These are phyloP conservation scores for Fusarium scirpi DNA, from an alignment of 2,329 filamentous ascomycete species.

Conservation along the genomic window DNA sequence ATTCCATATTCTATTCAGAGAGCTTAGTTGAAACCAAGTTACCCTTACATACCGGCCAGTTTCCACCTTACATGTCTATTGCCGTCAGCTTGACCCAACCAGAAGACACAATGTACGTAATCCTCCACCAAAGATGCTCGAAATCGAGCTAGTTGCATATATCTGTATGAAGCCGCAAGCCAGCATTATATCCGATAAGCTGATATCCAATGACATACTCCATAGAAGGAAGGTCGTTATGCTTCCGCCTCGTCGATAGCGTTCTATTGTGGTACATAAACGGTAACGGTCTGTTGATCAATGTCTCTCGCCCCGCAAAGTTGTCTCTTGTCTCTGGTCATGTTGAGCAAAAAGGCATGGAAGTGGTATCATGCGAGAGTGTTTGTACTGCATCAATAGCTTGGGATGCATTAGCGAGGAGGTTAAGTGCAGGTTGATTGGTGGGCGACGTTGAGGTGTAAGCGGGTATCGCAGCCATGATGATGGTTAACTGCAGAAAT, in stretches of 20 bases:
- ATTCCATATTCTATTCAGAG: neutral
- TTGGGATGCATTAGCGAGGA: neutral
- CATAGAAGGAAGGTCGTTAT: neutral
- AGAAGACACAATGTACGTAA: neutral
- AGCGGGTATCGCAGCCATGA: neutral
- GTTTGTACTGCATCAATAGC: constrained; percentile 7
- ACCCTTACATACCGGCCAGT: neutral
- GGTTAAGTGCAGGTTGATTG: neutral
- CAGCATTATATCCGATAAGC: neutral
- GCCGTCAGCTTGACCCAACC: neutral
- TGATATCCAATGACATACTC: neutral
- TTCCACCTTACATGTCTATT: neutral
- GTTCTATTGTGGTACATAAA: neutral
- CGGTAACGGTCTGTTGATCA: constrained; percentile 1
- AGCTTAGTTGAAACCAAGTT: neutral
- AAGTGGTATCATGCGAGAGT: neutral
- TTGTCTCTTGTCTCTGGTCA: neutral
- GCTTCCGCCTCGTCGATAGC: neutral
- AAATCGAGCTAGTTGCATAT: neutral
- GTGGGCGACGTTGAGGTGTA: neutral
- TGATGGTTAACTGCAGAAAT: neutral
- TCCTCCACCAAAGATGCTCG: neutral
- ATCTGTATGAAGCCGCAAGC: neutral
- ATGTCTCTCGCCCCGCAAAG: neutral
- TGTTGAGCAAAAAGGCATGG: neutral